These are phyloP conservation scores for Fusarium globosum DNA, from an alignment of 2,329 filamentous ascomycete species.

Conservation along the genomic window DNA sequence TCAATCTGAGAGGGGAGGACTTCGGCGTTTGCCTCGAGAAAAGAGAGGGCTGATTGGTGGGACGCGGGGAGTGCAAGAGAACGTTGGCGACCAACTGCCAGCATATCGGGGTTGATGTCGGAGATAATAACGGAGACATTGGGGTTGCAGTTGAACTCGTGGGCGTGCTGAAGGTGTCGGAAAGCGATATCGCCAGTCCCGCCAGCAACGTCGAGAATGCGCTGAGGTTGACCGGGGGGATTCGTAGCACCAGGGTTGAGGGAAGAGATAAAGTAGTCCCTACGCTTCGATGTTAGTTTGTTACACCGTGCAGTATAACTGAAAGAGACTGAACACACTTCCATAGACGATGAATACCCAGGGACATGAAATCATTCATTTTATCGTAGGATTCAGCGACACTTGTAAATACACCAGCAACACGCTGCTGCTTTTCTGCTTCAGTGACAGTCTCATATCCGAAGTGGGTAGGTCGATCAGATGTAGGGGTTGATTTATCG, in stretches of 20 bases:
- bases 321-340: slow-evolving; percentile 64
- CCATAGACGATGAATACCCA: slow-evolving; percentile 96
- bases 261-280: slow-evolving; percentile 90
- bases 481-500: slow-evolving; percentile 46
- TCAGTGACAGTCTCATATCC: slow-evolving; percentile 89
- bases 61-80: slow-evolving; percentile 67
- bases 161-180: slow-evolving; percentile 91
- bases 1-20: slow-evolving; percentile 72
- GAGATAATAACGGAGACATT: slow-evolving; percentile 88
- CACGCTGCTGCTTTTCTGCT: slow-evolving; percentile 76
- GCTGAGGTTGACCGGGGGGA: slow-evolving; percentile 60
- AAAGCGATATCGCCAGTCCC: slow-evolving; percentile 98
- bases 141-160: slow-evolving; percentile 78
- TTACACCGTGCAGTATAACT: not conserved
- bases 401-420: slow-evolving; percentile 91
- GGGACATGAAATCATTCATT: slow-evolving; percentile 99
- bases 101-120: slow-evolving; percentile 97
- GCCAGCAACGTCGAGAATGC: slow-evolving; percentile 95
- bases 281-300: slow-evolving; percentile 44
- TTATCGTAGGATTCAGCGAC: slow-evolving; percentile 95
- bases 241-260: slow-evolving; percentile 81
- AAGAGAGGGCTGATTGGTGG: slow-evolving; percentile 71
- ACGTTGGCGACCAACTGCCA: slow-evolving; percentile 86
- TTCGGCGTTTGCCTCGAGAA: slow-evolving; percentile 93
- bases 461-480: slow-evolving; percentile 82